These are phyloP conservation scores for Vinca minor DNA, from an alignment of 257 asterid genomes.

Conservation along the genomic window DNA sequence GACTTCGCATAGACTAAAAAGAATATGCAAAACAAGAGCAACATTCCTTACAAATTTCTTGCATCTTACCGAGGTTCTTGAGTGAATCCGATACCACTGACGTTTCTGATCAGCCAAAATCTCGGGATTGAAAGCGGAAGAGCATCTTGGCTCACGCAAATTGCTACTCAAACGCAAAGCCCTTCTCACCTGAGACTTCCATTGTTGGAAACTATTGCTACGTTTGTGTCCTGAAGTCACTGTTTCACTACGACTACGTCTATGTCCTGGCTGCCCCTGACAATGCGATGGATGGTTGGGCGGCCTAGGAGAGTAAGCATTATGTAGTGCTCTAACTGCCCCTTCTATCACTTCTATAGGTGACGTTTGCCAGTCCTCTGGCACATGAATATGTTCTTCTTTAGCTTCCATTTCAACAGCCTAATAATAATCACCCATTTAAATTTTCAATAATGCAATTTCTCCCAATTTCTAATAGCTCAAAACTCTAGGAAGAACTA, in stretches of 20 bases:
- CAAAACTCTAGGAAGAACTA: no score
- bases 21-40: no score
- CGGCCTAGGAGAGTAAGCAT: slow-evolving; percentile 26
- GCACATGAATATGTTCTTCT: slow-evolving; percentile 28
- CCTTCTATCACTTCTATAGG: slow-evolving; percentile 50
- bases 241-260: slow-evolving; percentile 59
- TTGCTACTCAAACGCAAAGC: slow-evolving; percentile 56
- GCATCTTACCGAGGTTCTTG: slow-evolving; percentile 59
- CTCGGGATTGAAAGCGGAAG: slow-evolving; percentile 69
- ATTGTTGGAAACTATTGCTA: slow-evolving; percentile 38
- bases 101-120: slow-evolving; percentile 87
- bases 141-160: slow-evolving; percentile 33
- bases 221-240: slow-evolving; percentile 30
- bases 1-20: background rate
- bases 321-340: slow-evolving; percentile 42
- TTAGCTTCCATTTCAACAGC: slow-evolving; percentile 31
- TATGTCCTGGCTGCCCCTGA: slow-evolving; percentile 38
- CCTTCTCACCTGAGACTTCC: slow-evolving; percentile 60
- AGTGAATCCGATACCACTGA: slow-evolving; percentile 81
- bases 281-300: slow-evolving; percentile 17
- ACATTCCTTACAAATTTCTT: slow-evolving; percentile 9
- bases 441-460: slow-evolving; percentile 1
- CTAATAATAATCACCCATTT: slow-evolving; percentile 16
- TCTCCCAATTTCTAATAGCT: background rate
- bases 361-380: slow-evolving; percentile 46